Evolutionary conservation across 805 yeast species (phyloP), one percentile per base, ranked within the genome.

Genomic region (Saccharomyces kudriavzevii): DNA sequence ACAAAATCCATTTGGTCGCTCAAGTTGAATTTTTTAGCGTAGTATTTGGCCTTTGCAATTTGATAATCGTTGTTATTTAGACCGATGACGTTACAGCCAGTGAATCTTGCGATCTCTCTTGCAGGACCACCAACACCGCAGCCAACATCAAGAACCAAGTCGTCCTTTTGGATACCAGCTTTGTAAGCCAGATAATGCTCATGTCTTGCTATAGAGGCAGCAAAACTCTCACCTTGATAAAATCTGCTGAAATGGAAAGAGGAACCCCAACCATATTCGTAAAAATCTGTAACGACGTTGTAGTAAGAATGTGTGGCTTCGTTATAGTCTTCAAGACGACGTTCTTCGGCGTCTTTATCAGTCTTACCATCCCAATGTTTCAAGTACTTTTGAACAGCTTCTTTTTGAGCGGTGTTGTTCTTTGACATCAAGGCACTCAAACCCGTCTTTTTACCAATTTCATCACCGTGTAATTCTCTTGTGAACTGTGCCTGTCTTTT

Each of bases 121-220:
- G 96, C 97, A 65, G 99, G 99, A 46, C 99, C 99, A 69, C 99
- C 99, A 64, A 92, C 96, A 79, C 99, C 99, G 77, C 99, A 94
- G 49, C 99, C 99, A 54, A 92, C 99, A 70, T 92, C 99, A 62
- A 92, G 79, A 17, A 92, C 99, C 67, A 84, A 83, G 89, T 87
- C 87, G 62, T 83, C 80, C 62, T 84, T 87, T 62, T 77, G 72
- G 64, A 92, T 77, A 57, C 87, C 87, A 80, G 91, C 90, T 76
- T 87, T 85, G 71, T 78, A 75, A 45, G 99, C 99, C 62, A 92
- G 77, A 73, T 81, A 94, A 74, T 94, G 98, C 77, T 92, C 99
- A 72, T 92, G 99, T 77, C 96, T 85, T 40, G 98, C 98, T 60
- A 89, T 84, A 46, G 97, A 96, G 73, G 92, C 98, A 66, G 81